Conservation (phyloP, 768 basidiomycete genomes). For the Amanita phalloides region DNA sequence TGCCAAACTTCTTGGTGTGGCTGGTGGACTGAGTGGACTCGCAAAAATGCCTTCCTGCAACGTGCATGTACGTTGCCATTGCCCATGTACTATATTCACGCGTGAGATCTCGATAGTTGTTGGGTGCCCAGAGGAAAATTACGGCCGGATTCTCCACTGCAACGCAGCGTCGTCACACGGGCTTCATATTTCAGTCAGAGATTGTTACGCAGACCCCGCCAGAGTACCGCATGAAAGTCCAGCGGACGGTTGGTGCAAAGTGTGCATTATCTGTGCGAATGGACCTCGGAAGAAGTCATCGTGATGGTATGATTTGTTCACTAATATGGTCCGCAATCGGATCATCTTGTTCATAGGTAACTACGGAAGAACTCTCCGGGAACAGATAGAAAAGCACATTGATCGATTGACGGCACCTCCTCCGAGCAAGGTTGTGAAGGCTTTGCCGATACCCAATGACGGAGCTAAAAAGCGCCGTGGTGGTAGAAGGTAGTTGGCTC, state of each 20-base stretch:
- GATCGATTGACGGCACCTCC: slow-evolving; percentile 90
- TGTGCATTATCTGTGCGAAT: slow-evolving; percentile 83
- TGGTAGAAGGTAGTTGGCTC: slow-evolving; percentile 65
- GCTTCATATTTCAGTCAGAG: slow-evolving; percentile 94
- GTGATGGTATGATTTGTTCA: slow-evolving; percentile 51
- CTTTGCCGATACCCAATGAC: slow-evolving; percentile 89
- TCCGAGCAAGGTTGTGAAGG: slow-evolving; percentile 87
- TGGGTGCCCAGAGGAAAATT: slow-evolving; percentile 92
- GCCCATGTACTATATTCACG: not conserved
- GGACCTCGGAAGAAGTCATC: slow-evolving; percentile 77
- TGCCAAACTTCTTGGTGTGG: slow-evolving; percentile 94
- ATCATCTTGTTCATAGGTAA: slow-evolving; percentile 29
- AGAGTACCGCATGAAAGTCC: slow-evolving; percentile 86
- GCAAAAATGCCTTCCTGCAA: slow-evolving; percentile 95
- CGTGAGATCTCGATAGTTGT: slow-evolving; percentile 40
- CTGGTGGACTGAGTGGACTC: slow-evolving; percentile 83
- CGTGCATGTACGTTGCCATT: slow-evolving; percentile 60
- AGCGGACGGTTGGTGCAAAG: slow-evolving; percentile 91
- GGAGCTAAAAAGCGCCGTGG: slow-evolving; percentile 93
- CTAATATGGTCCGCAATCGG: not conserved
- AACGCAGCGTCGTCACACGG: slow-evolving; percentile 85
- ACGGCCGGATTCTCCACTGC: slow-evolving; percentile 84
- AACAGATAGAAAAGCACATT: slow-evolving; percentile 89
- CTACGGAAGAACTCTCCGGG: slow-evolving; percentile 74
- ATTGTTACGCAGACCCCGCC: slow-evolving; percentile 76